Percentiles rank a stretch among this genome's conserved stretches.
phyloP scores from a whole-genome alignment of 2,329 filamentous ascomycete genomes.

The Neocatenulostroma microsporum region DNA sequence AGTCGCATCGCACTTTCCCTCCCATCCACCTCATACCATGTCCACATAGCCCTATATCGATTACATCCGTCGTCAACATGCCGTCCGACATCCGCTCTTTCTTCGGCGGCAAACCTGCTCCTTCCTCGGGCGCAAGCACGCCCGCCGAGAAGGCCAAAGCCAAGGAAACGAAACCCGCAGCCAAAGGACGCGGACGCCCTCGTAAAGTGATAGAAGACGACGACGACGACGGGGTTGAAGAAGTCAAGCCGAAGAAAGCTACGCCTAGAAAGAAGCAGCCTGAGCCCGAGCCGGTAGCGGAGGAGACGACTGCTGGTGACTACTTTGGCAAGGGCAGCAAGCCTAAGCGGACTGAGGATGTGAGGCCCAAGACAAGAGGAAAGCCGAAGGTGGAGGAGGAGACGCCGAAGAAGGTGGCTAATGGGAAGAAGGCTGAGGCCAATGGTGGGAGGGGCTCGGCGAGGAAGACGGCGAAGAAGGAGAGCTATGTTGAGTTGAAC shows the following conservation, averaged over 20 bases:
- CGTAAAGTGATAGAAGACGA: constrained; percentile 73
- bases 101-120: constrained; percentile 69
- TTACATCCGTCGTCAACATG: too few species aligned
- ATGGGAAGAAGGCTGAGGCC: constrained; percentile 30
- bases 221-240: constrained; percentile 52
- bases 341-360: constrained; percentile 41
- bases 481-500: constrained; percentile 32
- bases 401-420: constrained; percentile 32
- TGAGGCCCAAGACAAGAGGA: constrained; percentile 17
- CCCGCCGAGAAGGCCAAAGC: constrained; percentile 28
- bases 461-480: constrained; percentile 36
- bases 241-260: constrained; percentile 44
- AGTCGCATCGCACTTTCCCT: too few species aligned
- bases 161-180: constrained; percentile 32
- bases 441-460: constrained; percentile 30
- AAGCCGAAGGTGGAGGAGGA: constrained; percentile 25
- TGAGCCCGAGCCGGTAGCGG: constrained; percentile 23
- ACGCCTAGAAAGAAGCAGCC: constrained; percentile 48
- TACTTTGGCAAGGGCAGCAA: constrained; percentile 54
- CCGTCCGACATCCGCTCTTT: constrained; percentile 93
- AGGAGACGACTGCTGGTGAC: constrained; percentile 54
- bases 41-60: too few species aligned
- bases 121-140: too few species aligned
- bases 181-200: constrained; percentile 42
- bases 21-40: too few species aligned